Conservation (phyloP, 345 rosid species). For the Chamaenerion angustifolium region DNA sequence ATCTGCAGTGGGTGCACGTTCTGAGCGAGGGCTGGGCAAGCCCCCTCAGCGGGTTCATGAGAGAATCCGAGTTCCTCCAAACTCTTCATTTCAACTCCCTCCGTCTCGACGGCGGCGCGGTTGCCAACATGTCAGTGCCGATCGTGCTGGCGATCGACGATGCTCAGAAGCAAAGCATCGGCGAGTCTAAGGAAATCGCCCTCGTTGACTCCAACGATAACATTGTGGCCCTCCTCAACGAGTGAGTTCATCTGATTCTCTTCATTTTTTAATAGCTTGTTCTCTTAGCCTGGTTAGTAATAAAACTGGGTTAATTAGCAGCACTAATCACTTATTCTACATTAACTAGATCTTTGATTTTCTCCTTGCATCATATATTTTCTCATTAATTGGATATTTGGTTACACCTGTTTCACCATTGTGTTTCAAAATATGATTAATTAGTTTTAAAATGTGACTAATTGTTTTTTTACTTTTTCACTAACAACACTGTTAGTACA, state of each 20-base stretch:
- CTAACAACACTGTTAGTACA: too few relatives aligned
- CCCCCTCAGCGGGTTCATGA: constrained; percentile 92
- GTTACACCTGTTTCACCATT: too few relatives aligned
- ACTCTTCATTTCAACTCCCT: constrained; percentile 98
- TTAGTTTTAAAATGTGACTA: too few relatives aligned
- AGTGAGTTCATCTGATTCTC: constrained; percentile 34
- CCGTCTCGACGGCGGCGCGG: constrained; percentile 80
- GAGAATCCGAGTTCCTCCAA: constrained; percentile 99
- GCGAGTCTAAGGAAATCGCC: constrained; percentile 54
- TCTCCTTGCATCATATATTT: too few relatives aligned
- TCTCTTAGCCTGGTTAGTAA: neutral
- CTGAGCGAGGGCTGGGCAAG: constrained; percentile 99
- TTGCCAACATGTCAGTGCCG: constrained; percentile 95
- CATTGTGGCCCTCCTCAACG: constrained; percentile 58
- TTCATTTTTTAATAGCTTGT: neutral
- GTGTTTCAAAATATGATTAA: too few relatives aligned
- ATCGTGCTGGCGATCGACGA: constrained; percentile 84
- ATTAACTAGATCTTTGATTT: too few relatives aligned
- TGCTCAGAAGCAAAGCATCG: constrained; percentile 47
- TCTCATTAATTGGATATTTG: too few relatives aligned
- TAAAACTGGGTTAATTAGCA: too few relatives aligned
- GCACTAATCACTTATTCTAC: too few relatives aligned
- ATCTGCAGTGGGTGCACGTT: constrained; percentile 89
- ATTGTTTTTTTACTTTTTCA: too few relatives aligned
- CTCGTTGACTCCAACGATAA: constrained; percentile 58